Base-by-base conservation (phyloP, 2,329 filamentous ascomycete species). In the Colletotrichum musae region DNA sequence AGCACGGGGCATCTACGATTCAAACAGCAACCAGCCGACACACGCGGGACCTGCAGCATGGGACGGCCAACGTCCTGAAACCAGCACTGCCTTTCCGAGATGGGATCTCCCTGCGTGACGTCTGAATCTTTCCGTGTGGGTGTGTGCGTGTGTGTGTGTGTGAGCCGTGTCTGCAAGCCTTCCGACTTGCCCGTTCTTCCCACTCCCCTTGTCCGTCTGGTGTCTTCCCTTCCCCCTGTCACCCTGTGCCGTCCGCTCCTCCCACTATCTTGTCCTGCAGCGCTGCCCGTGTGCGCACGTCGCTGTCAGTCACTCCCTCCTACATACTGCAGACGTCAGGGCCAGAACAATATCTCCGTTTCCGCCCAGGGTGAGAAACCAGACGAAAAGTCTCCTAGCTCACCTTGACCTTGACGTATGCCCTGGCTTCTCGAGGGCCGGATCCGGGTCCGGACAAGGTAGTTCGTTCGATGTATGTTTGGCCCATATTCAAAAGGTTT, bases 391-490 rank as follows among this genome's bases (percentile, higher is more conserved):
- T 70, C 60, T 58, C 65, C 69, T 61, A 52, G 48, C 52, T 43
- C 36, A 15, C 51, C 58, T 65, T 54, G 47, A 41, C 57, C 58
- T 54, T 45, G 51, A 32, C 50, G 39, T 21, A 45, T 21, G 52
- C 45, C 45, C 45, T n/a, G 45, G 45, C 13, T 47, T 47, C 45
- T 18, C 5, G 15, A 18, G 16, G 4, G 16, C 39, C 47, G 9
- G 41, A 32, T 32, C 50, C 56, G 36, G 32, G 16, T 28, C 32
- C 51, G 9, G 26, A 32, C 43, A 39, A 50, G 26, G 24, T 43
- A 53, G 64, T 70, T 70, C 64, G 64, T 68, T 67, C 68, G 52
- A 68, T 68, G 52, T 70, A 24, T 68, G 60, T 52, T 41, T 69
- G 62, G 54, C 39, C 61, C 32, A 66, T 52, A 50, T 26, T 26